Evolutionary conservation across 2,329 filamentous ascomycete species (phyloP).

Genomic region (Chlorencoelia australis): DNA sequence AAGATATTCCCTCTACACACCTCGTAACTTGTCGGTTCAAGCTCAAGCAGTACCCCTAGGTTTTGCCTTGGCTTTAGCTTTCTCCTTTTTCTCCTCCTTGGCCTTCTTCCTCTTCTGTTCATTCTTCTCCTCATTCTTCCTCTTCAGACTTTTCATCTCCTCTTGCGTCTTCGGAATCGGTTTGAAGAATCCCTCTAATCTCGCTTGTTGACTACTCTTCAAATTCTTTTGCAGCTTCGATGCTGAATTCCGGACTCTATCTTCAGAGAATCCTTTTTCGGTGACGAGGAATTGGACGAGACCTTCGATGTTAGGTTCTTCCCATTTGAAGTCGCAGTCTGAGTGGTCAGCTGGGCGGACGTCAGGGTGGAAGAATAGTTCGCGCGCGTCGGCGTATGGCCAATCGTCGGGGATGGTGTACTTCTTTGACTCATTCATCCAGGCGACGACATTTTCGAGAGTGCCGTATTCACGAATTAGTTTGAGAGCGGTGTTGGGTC

Average conservation of each 20-base stretch:
- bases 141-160: constrained; percentile 76
- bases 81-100: constrained; percentile 91
- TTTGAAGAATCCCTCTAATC: constrained; percentile 96
- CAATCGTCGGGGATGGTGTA: constrained; percentile 90
- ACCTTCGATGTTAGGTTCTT: constrained; percentile 81
- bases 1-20: too few relatives aligned
- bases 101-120: constrained; percentile 91
- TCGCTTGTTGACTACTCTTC: constrained; percentile 81
- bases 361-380: constrained; percentile 85
- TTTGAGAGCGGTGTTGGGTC: constrained; percentile 83
- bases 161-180: constrained; percentile 77
- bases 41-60: constrained; percentile 46
- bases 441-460: constrained; percentile 78
- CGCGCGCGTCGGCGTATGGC: constrained; percentile 85
- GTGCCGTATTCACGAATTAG: constrained; percentile 86
- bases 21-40: too few relatives aligned
- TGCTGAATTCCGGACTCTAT: constrained; percentile 73
- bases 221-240: constrained; percentile 78
- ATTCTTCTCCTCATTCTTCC: constrained; percentile 86
- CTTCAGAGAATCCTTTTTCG: constrained; percentile 96
- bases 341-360: constrained; percentile 74
- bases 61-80: constrained; percentile 82
- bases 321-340: constrained; percentile 96
- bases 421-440: constrained; percentile 65
- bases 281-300: constrained; percentile 81